Evolutionary conservation across 2,329 filamentous ascomycete species (phyloP), one percentile per base, ranked within the genome.

Genomic region (Claviceps paspali): DNA sequence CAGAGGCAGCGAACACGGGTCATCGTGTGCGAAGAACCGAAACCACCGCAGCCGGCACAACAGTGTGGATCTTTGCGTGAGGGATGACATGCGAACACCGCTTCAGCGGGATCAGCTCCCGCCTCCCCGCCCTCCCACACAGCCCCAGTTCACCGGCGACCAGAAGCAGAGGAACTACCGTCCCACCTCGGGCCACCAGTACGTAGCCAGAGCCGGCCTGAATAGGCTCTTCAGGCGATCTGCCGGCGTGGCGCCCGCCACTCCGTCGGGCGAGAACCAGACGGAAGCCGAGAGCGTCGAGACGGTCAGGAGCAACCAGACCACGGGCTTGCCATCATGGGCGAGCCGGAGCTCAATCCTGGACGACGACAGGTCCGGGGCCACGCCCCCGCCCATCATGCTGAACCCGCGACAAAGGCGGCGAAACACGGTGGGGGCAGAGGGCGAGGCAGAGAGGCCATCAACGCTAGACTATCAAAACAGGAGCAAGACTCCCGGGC

Each of bases 361-460:
- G 0, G 63, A 64, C 1, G 64, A 67, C 4, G 65, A 68, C 8
- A 50, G 60, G 4, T 51, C 56, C 2, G 64, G 70, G 22, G 65
- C 68, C 0, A 75, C 70, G 6, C 70, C 70, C 3, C 70, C 70
- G 4, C 70, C 70, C 2, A 75, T 75, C 35, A 52, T 65, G 56
- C 60, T 69, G 12, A 67, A 64, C 35, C 55, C 51, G 17, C 55
- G 56, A 5, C 52, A 57, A 4, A 43, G 40, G 18, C 48, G 55
- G 17, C 45, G 52, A 6, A 43, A 47, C 35, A 53, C 54, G 4
- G 34, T 44, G 1, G 52, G 52, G 14, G 40, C 41, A 7, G 44
- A 40, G 23, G 34, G 31, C 5, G 43, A 36, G 23, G 36, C 47
- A n/a, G 47, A 50, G 15, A 36, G 46, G 21, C 40, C 45, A 4